Evolutionary conservation across 257 asterid species (phyloP).

Genomic region (Scutellaria baicalensis): DNA sequence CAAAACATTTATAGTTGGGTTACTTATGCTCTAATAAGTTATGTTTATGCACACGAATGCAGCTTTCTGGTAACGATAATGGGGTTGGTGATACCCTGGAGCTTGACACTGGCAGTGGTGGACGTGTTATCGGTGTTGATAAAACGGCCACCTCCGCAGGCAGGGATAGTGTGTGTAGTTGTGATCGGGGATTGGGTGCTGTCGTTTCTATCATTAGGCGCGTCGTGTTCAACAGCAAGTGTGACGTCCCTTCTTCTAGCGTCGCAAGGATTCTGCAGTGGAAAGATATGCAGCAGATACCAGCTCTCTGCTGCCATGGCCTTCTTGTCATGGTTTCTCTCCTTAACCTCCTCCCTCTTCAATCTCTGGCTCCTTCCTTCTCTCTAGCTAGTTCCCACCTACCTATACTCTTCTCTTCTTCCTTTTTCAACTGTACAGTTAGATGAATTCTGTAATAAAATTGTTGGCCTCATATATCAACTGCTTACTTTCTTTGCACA

Average conservation of each 20-base stretch:
- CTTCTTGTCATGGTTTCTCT: conserved; percentile 79
- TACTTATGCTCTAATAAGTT: too few species aligned
- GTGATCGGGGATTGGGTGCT: conserved; percentile 86
- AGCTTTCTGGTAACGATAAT: conserved; percentile 82
- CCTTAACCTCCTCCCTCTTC: conserved; percentile 73
- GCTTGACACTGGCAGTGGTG: conserved; percentile 73
- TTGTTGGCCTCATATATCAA: background rate
- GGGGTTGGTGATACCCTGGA: conserved; percentile 94
- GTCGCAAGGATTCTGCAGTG: conserved; percentile 47
- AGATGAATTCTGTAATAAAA: conserved; percentile 18
- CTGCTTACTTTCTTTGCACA: background rate
- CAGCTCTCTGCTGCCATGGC: conserved; percentile 89
- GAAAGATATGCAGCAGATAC: conserved; percentile 59
- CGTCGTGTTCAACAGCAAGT: conserved; percentile 78
- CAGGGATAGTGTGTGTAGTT: conserved; percentile 49
- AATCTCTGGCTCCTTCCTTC: conserved; percentile 85
- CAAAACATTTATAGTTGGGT: too few species aligned
- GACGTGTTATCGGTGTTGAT: conserved; percentile 60
- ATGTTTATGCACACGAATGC: too few species aligned
- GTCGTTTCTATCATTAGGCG: conserved; percentile 70
- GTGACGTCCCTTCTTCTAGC: conserved; percentile 56
- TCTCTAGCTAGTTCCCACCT: conserved; percentile 20
- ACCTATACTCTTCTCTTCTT: too few species aligned
- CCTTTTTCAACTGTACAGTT: conserved; percentile 31
- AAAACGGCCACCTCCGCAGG: conserved; percentile 53